Percentiles rank a stretch among this genome's conserved stretches.
phyloP scores from a whole-genome alignment of 768 basidiomycete species.

The Sarcodon sp. region DNA sequence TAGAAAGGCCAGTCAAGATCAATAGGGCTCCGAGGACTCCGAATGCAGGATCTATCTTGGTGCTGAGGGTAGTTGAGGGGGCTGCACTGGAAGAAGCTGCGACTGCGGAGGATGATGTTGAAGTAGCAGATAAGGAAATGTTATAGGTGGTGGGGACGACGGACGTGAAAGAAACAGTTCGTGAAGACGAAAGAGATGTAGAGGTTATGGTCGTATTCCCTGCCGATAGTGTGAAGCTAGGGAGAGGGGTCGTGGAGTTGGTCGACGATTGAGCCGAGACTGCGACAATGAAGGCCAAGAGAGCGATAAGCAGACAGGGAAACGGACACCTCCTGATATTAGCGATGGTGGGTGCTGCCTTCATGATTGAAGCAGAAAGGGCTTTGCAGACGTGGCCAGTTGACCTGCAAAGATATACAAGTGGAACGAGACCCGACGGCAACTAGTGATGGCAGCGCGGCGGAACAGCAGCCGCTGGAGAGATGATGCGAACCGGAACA shows the following conservation, averaged over 20 bases:
- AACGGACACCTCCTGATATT: too few relatives aligned
- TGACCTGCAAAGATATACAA: too few relatives aligned
- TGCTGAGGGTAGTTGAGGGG: constrained; percentile 31
- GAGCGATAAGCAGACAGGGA: too few relatives aligned
- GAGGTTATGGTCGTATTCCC: not conserved
- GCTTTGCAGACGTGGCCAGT: too few relatives aligned
- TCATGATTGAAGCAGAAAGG: too few relatives aligned
- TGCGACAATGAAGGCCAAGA: not conserved
- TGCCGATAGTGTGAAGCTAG: not conserved
- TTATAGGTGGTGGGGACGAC: not conserved
- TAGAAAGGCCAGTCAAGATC: constrained; percentile 81
- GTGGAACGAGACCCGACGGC: too few relatives aligned
- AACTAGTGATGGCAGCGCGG: too few relatives aligned
- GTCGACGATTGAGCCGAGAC: not conserved
- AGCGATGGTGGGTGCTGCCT: too few relatives aligned
- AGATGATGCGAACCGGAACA: too few relatives aligned
- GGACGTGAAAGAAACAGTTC: not conserved
- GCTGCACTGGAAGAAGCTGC: constrained; percentile 15
- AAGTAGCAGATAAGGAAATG: constrained; percentile 15
- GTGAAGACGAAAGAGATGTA: not conserved
- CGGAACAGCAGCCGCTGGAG: too few relatives aligned
- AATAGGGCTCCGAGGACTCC: constrained; percentile 81
- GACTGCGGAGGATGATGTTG: constrained; percentile 32
- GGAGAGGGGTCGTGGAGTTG: not conserved
- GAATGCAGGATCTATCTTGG: constrained; percentile 77